Percentiles rank a stretch among this genome's conserved stretches.
phyloP scores from a whole-genome alignment of 176 grass and related monocot genomes.

The Calamus simplicifolius region DNA sequence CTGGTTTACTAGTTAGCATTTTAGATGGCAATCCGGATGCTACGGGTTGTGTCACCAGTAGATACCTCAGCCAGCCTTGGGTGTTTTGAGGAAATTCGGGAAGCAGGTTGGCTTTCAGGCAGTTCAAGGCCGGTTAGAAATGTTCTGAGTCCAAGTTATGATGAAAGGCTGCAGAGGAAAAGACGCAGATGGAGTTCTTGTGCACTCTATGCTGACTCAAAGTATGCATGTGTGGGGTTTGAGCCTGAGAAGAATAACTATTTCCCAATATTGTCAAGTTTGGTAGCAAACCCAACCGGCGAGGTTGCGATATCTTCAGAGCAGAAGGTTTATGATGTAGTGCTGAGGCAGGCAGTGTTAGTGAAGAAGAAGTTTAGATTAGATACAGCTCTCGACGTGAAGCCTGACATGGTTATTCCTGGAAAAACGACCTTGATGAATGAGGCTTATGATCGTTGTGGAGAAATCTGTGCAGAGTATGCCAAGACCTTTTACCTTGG shows the following conservation, averaged over 20 bases:
- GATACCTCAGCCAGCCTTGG: too few species aligned
- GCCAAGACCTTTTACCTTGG: constrained; percentile 96
- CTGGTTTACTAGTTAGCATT: too few species aligned
- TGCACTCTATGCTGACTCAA: constrained; percentile 24
- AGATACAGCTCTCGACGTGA: neutral
- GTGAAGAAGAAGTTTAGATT: constrained; percentile 18
- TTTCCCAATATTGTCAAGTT: constrained; percentile 13
- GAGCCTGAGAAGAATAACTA: constrained; percentile 26
- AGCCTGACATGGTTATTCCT: constrained; percentile 20
- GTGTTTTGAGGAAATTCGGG: too few species aligned
- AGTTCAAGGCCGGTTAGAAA: too few species aligned
- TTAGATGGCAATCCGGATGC: too few species aligned
- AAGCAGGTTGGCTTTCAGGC: too few species aligned
- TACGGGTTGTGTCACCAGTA: too few species aligned
- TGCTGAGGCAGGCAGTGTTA: constrained; percentile 63
- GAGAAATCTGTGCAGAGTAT: constrained; percentile 80
- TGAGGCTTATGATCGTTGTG: constrained; percentile 53
- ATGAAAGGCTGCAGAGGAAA: neutral
- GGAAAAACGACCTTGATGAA: constrained; percentile 31
- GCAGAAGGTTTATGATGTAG: constrained; percentile 71
- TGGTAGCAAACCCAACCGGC: constrained; percentile 15
- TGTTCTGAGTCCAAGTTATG: too few species aligned
- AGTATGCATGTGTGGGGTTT: constrained; percentile 28
- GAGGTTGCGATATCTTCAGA: constrained; percentile 30
- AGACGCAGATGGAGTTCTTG: constrained; percentile 8